phyloP scores from a whole-genome alignment of 768 basidiomycete genomes.

The Suillus occidentalis region DNA sequence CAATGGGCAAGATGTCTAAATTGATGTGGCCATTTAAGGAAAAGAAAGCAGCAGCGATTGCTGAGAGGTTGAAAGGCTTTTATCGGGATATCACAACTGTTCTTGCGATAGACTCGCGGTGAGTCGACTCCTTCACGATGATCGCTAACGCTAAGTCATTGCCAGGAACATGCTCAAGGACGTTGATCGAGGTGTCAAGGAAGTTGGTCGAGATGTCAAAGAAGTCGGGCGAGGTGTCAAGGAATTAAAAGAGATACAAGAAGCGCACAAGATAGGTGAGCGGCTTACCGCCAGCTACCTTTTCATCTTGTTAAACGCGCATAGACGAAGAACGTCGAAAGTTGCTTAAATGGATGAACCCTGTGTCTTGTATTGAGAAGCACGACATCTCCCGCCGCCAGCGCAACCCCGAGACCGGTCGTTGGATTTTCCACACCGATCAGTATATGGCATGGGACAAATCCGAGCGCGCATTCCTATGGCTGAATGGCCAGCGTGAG shows the following conservation, averaged over 20 bases:
- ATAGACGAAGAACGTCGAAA: not conserved
- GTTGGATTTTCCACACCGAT: not conserved
- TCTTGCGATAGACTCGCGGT: not conserved
- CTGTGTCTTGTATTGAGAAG: not conserved
- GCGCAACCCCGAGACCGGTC: not conserved
- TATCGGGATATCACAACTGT: not conserved
- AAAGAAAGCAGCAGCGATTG: not conserved
- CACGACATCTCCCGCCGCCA: not conserved
- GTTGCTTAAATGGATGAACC: not conserved
- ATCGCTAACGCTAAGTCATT: not conserved
- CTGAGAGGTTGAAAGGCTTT: not conserved
- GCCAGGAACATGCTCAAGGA: not conserved
- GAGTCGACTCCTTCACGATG: too few relatives aligned
- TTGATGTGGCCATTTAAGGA: conserved; percentile 9
- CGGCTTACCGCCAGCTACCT: accelerated
- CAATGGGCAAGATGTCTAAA: not conserved
- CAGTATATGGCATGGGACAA: not conserved
- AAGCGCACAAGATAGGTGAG: not conserved
- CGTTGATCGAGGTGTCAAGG: not conserved
- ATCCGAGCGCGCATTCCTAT: not conserved
- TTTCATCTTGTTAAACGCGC: not conserved
- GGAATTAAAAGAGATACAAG: not conserved
- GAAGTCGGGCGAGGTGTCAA: not conserved
- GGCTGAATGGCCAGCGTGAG: not conserved
- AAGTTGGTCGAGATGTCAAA: not conserved